A percentile compares a stretch with the other conserved stretches of the same genome.
Evolutionary conservation across 331 rosid species (phyloP).

Genomic region (Saraca asoca): DNA sequence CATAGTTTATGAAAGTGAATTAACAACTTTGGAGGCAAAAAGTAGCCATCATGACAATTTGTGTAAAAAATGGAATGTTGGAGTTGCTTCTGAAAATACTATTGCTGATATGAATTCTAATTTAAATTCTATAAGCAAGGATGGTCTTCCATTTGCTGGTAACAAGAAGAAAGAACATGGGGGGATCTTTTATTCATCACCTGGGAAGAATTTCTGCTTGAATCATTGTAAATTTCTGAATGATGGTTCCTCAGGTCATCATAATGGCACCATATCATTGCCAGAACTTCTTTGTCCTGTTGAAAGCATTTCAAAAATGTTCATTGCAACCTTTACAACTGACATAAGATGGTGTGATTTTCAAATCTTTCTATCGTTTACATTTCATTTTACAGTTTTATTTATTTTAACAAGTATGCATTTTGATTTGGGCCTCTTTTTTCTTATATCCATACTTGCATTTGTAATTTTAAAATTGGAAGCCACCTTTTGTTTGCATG

Average conservation of each 20-base stretch:
- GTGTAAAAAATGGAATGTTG: conserved; percentile 23
- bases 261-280: conserved; percentile 47
- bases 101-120: conserved; percentile 23
- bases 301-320: conserved; percentile 59
- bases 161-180: conserved; percentile 15
- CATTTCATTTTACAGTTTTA: conserved; percentile 18
- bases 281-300: conserved; percentile 72
- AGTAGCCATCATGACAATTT: conserved; percentile 9
- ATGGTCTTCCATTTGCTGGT: conserved; percentile 35
- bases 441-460: conserved; percentile 9
- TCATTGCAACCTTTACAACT: conserved; percentile 76
- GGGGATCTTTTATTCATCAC: conserved; percentile 39
- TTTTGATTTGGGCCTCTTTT: conserved; percentile 5
- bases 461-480: conserved; percentile 13
- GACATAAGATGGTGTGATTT: conserved; percentile 64
- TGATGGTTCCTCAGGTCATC: conserved; percentile 31
- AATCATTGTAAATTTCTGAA: conserved; percentile 54
- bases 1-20: conserved; percentile 24
- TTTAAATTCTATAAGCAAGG: conserved; percentile 28
- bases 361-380: conserved; percentile 15
- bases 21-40: conserved; percentile 28
- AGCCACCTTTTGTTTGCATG: conserved; percentile 3
- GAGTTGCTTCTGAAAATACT: conserved; percentile 27
- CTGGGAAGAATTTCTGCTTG: conserved; percentile 70
- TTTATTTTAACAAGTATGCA: background rate